Conservation (phyloP, 1,284 basidiomycete genomes). For the Neonothopanus nambi region DNA sequence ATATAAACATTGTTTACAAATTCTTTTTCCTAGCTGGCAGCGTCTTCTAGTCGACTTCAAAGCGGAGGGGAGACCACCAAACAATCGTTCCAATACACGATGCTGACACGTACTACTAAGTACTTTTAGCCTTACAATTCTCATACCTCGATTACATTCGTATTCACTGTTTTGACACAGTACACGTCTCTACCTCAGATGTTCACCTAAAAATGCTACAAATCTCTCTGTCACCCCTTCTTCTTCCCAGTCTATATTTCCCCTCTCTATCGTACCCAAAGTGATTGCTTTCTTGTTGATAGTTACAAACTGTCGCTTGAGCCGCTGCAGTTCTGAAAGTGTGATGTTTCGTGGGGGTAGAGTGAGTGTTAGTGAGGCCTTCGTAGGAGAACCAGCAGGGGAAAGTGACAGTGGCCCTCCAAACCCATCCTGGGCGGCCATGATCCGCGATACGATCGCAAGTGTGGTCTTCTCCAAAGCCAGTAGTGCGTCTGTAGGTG, state of each 20-base stretch:
- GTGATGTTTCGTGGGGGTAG: constrained; percentile 74
- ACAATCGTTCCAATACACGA: too few species aligned
- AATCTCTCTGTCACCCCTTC: constrained; percentile 75
- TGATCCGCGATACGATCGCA: constrained; percentile 66
- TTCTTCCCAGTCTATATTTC: constrained; percentile 75
- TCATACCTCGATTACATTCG: not conserved
- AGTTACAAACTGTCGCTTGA: constrained; percentile 86
- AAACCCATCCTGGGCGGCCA: constrained; percentile 44
- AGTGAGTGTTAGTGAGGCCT: constrained; percentile 40
- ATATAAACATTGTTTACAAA: too few species aligned
- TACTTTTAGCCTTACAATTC: not conserved
- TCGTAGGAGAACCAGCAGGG: constrained; percentile 33
- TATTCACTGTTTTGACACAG: not conserved
- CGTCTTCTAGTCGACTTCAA: too few species aligned
- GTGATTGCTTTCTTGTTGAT: constrained; percentile 88
- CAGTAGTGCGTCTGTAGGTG: constrained; percentile 81
- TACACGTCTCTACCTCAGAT: constrained; percentile 41
- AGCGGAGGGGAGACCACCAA: too few species aligned
- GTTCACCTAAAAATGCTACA: constrained; percentile 77
- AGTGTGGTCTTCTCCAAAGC: constrained; percentile 74
- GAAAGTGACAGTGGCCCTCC: constrained; percentile 59
- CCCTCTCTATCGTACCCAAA: constrained; percentile 79
- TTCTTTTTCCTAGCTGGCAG: too few species aligned
- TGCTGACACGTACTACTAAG: too few species aligned
- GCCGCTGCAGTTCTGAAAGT: constrained; percentile 81